Evolutionary conservation across 2,329 filamentous ascomycete species (phyloP).

Genomic region (Periconia sp.): DNA sequence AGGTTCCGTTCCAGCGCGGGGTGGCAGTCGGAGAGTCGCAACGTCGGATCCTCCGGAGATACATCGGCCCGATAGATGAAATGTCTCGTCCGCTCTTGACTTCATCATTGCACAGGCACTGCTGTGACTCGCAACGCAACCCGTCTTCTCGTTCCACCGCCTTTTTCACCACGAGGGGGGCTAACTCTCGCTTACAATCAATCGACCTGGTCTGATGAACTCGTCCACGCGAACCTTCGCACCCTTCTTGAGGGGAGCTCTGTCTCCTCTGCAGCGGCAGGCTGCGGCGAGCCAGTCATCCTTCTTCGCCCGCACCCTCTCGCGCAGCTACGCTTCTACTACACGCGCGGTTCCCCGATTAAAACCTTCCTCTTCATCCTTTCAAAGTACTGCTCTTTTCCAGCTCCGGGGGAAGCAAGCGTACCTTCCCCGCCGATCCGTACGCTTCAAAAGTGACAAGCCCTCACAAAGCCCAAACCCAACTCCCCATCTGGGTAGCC

Average conservation of each 20-base stretch:
- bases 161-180: not conserved
- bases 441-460: constrained; percentile 40
- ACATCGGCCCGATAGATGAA: not conserved
- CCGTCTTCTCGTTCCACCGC: not conserved
- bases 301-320: constrained; percentile 21
- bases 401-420: constrained; percentile 21
- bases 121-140: too few relatives aligned
- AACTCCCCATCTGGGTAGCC: constrained; percentile 44
- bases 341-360: constrained; percentile 11
- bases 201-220: constrained; percentile 22
- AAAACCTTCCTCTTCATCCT: constrained; percentile 8
- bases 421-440: constrained; percentile 25
- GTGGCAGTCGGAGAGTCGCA: constrained; percentile 8
- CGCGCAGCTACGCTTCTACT: constrained; percentile 33
- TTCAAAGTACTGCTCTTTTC: constrained; percentile 17
- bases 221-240: constrained; percentile 19
- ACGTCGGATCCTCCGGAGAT: not conserved
- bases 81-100: not conserved
- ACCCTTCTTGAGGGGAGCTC: constrained; percentile 21
- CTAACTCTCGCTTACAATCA: not conserved
- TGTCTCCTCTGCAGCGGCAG: constrained; percentile 9
- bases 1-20: constrained; percentile 13
- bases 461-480: constrained; percentile 39
- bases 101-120: constrained; percentile 1
- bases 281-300: constrained; percentile 15